Base-by-base conservation (phyloP, 1,139 yeast species). In the Candida sanyaensis region DNA sequence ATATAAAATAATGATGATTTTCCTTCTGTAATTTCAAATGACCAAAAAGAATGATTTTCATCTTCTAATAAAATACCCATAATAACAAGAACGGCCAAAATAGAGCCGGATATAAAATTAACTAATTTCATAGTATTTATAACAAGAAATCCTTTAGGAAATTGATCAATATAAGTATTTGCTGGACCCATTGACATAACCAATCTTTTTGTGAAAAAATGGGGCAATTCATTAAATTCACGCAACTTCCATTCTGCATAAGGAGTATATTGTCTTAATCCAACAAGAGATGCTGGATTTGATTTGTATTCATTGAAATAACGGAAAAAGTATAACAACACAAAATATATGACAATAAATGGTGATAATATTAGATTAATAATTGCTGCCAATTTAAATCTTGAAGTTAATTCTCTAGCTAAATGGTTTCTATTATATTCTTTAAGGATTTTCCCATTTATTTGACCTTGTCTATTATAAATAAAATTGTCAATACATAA, bases 211-310 rank as follows among this genome's bases (percentile, higher is more conserved):
- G 83, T 83, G 64, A 93, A 93, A 37, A 93, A 76, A 66, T 93
- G 99, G 37, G 90, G 90, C 17, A 93, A 74, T 64, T 93, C 99
- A 63, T 93, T 93, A 63, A 88, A 90, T 62, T 93, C 99, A 48
- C 99, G 75, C 61, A 95, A 80, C 63, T 86, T 89, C 98, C 99
- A 93, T 61, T 89, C 93, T 0, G 98, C 97, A 65, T 82, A 80
- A 0, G 97, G 97, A 0, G 98, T 90, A 61, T 90, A 93, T 59
- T 90, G 96, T 43, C 99, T 75, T 42, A 74, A 62, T 1, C 92
- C 85, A 8, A 96, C 85, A 47, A 93, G 75, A 10, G 92, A 76
- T 2, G 93, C 83, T 0, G 99, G 99, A 50, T 93, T 88, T 37
- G 88, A 82, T 63, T 89, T 88, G 63, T 89, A 91, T 67, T 93